phyloP scores from a whole-genome alignment of 2,329 filamentous ascomycete species.

The Cryphonectria radicalis region DNA sequence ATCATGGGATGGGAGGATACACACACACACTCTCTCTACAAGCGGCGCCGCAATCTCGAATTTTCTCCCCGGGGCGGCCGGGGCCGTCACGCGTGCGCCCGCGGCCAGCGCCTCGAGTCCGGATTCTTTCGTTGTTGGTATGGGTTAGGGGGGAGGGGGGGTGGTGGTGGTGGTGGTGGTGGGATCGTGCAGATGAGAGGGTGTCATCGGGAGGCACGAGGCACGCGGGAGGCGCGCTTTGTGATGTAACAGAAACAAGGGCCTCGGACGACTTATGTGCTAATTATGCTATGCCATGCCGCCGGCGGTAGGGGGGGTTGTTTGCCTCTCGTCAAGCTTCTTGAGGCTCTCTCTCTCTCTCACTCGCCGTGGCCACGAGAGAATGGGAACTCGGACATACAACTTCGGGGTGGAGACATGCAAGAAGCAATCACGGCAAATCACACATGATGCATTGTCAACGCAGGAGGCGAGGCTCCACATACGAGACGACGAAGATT shows the following conservation, averaged over 20 bases:
- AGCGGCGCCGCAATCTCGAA: constrained; percentile 3
- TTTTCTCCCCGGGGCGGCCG: constrained; percentile 2
- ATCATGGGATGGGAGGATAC: background rate
- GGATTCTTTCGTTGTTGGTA: background rate
- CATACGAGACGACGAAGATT: constrained; percentile 5
- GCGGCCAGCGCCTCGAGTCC: background rate
- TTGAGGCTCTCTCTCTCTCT: background rate
- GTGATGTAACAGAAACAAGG: constrained; percentile 3
- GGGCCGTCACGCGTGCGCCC: constrained; percentile 2
- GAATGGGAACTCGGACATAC: background rate
- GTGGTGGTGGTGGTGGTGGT: background rate
- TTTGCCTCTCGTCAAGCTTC: background rate
- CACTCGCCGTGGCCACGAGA: background rate
- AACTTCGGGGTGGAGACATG: background rate
- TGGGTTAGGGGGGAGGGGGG: no score
- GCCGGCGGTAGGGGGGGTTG: background rate
- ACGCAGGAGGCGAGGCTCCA: background rate
- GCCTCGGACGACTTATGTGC: background rate
- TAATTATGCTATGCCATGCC: constrained; percentile 4
- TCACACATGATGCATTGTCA: constrained; percentile 1
- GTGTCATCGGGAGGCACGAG: constrained; percentile 16
- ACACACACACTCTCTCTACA: no score
- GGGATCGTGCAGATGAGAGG: constrained; percentile 17
- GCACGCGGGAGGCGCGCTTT: constrained; percentile 8
- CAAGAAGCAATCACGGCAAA: constrained; percentile 7